These are phyloP conservation scores for Heliosperma pusillum DNA, from an alignment of 148 eudicot species.

Conservation along the genomic window DNA sequence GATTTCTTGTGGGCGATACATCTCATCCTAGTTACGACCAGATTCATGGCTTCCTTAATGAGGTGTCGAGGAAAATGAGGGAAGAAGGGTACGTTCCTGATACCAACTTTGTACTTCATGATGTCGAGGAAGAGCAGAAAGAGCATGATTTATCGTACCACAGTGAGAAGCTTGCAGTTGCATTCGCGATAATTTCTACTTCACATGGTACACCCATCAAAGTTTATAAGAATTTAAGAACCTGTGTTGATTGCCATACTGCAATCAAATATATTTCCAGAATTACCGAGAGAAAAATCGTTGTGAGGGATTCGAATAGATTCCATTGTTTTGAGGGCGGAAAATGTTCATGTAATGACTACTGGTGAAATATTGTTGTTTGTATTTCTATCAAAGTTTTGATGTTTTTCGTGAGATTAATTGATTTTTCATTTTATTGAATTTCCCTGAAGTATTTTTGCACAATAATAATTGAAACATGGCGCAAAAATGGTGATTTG, in stretches of 20 bases:
- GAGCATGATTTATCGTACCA: constrained; percentile 58
- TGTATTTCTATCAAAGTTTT: constrained; percentile 14
- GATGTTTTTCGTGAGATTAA: too few species aligned
- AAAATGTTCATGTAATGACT: constrained; percentile 50
- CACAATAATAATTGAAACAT: too few species aligned
- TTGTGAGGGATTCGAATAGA: constrained; percentile 48
- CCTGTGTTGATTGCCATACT: constrained; percentile 49
- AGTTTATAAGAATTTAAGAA: constrained; percentile 45
- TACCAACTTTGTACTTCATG: constrained; percentile 51
- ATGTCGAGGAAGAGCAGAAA: constrained; percentile 63
- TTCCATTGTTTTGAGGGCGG: constrained; percentile 57
- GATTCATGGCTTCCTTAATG: constrained; percentile 37
- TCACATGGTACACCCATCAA: constrained; percentile 42
- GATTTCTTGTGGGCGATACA: constrained; percentile 49
- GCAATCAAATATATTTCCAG: constrained; percentile 44
- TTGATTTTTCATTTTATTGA: too few species aligned
- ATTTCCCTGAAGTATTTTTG: too few species aligned
- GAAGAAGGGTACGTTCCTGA: constrained; percentile 61
- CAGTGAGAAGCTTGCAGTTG: constrained; percentile 65
- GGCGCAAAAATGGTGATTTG: not conserved
- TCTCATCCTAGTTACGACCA: constrained; percentile 43
- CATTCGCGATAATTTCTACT: constrained; percentile 50
- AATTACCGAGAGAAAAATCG: constrained; percentile 33
- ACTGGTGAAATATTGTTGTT: constrained; percentile 34
- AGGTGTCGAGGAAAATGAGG: constrained; percentile 48